Evolutionary conservation across 148 eudicot species (phyloP), one percentile per base, ranked within the genome.

Genomic region (Cornus controversa): DNA sequence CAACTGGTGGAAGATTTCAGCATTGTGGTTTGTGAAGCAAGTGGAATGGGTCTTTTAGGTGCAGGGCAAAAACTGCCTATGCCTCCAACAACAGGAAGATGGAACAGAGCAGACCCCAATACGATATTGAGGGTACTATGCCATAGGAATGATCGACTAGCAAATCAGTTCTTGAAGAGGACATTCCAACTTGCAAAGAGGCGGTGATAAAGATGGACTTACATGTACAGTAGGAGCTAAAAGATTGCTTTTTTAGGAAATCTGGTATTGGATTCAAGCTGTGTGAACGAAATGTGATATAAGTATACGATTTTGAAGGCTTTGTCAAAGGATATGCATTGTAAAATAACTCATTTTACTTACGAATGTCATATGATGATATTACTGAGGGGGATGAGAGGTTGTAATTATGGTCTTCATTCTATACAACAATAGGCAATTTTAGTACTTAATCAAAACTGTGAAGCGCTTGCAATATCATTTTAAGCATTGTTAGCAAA

Each of bases 91-190:
- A 93, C 97, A 0, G 99, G 94, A 5, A 87, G 82, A 28, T 95
- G 99, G 99, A 88, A 84, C 57, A 75, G 90, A n/a, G 75, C 92
- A 0, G 98, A 95, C 70, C 96, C 98, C 0, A 95, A 95, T 47
- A 95, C 98, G 5, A 91, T 95, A n/a, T 79, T 95, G 34, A 88
- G 99, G 84, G 91, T 95, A 1, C 75, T 95, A 69, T 95, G 99
- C 69, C 85, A 90, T 79, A 79, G 99, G 76, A 91, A 95, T 63
- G 99, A 95, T 66, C 75, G 81, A 26, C 81, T 70, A 0, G 91
- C 99, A 0, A 95, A 91, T 57, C 75, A 80, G 40, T 95, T 91
- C 84, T 88, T 95, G 79, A 95, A 95, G 89, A 89, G 78, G 79
- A 87, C 96, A 47, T 95, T 93, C 74, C 97, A 91, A 27, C 83